Percentiles rank a stretch among this genome's conserved stretches.
phyloP scores from a whole-genome alignment of 208 protist genomes.

The Acanthamoeba triangularis region DNA sequence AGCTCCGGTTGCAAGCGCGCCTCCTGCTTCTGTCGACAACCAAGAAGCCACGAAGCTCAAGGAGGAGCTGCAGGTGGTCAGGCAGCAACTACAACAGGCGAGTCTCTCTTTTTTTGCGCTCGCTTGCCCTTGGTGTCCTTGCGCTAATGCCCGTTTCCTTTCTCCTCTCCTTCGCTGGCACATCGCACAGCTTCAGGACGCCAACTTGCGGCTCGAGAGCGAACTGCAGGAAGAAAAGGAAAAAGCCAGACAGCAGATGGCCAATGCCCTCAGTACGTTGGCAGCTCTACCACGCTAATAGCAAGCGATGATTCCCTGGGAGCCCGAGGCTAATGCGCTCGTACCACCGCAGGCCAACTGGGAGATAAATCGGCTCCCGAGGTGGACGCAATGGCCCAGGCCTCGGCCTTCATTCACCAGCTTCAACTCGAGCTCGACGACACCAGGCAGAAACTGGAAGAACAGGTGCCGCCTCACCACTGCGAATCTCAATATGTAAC shows the following conservation, averaged over 20 bases:
- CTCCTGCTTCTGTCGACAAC: background rate
- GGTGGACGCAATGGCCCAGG: slow-evolving; percentile 24
- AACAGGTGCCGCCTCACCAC: slow-evolving; percentile 5
- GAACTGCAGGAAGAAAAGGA: slow-evolving; percentile 16
- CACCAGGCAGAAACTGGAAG: slow-evolving; percentile 32
- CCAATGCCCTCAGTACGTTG: background rate
- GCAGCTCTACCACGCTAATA: background rate
- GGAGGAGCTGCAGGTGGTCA: slow-evolving; percentile 15
- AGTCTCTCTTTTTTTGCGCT: too few relatives aligned
- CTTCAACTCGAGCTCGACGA: slow-evolving; percentile 31
- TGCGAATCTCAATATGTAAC: background rate
- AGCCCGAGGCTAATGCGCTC: background rate
- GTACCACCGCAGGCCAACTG: background rate
- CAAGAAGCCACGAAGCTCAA: background rate
- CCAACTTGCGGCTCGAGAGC: background rate
- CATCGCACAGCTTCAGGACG: slow-evolving; percentile 48
- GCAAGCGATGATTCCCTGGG: background rate
- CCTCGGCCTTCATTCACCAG: slow-evolving; percentile 50
- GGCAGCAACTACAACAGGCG: slow-evolving; percentile 16
- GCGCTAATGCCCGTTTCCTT: background rate
- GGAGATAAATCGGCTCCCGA: slow-evolving; percentile 3
- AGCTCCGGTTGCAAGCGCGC: background rate
- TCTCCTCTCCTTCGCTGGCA: too few relatives aligned
- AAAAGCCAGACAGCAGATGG: background rate
- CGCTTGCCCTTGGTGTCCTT: background rate